Evolutionary conservation across 768 basidiomycete species (phyloP).

Genomic region (Leccinum disarticulatum): DNA sequence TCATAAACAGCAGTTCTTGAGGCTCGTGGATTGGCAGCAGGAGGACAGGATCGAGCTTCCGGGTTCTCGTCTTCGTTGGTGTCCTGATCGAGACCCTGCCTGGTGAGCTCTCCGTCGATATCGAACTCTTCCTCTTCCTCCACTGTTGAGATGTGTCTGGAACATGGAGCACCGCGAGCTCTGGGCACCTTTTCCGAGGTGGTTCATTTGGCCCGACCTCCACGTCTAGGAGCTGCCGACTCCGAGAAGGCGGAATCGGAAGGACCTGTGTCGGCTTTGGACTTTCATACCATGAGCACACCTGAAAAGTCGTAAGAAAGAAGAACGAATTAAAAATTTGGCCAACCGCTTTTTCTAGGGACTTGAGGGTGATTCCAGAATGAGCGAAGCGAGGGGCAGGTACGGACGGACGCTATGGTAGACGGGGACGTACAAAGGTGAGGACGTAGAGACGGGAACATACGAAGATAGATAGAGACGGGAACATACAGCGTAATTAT

Average conservation of each 20-base stretch:
- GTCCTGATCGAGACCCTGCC: background rate
- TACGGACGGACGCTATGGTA: too few relatives aligned
- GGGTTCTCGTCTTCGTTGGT: background rate
- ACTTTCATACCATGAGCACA: background rate
- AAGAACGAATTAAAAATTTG: background rate
- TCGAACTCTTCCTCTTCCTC: background rate
- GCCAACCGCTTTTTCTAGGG: background rate
- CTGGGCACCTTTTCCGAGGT: background rate
- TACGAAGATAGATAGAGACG: too few relatives aligned
- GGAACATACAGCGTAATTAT: too few relatives aligned
- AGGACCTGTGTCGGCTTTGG: background rate
- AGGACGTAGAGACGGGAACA: too few relatives aligned
- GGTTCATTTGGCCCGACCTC: background rate
- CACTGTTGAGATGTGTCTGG: background rate
- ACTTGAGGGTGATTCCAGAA: background rate
- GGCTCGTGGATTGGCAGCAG: background rate
- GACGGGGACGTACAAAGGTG: too few relatives aligned
- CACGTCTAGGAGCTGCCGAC: background rate
- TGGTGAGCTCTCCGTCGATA: background rate
- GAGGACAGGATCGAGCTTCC: background rate
- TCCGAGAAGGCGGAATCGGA: background rate
- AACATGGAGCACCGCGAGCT: background rate
- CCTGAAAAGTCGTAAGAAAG: background rate
- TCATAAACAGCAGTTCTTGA: background rate
- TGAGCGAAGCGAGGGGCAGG: too few relatives aligned